Evolutionary conservation across 495 filamentous ascomycete species (phyloP).

Genomic region (Lepidopterella palustris): DNA sequence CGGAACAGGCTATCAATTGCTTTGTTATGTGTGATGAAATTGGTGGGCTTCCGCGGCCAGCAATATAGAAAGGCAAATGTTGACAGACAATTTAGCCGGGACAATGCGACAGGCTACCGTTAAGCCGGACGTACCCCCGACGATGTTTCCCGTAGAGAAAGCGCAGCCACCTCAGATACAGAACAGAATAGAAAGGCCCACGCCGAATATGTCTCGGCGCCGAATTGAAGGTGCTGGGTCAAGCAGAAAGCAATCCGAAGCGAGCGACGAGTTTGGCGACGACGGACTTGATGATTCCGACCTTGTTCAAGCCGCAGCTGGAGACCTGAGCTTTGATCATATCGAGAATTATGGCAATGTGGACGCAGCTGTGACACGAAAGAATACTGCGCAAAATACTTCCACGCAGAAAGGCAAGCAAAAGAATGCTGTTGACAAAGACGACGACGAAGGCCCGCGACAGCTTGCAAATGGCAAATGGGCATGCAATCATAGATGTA

Average conservation of each 20-base stretch:
- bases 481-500: slow-evolving; percentile 81
- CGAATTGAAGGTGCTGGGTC: slow-evolving; percentile 3
- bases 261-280: slow-evolving; percentile 48
- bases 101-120: slow-evolving; percentile 59
- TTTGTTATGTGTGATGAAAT: slow-evolving; percentile 85
- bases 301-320: slow-evolving; percentile 39
- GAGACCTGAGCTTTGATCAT: slow-evolving; percentile 40
- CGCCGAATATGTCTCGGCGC: slow-evolving; percentile 18
- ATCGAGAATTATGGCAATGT: slow-evolving; percentile 43
- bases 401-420: slow-evolving; percentile 14
- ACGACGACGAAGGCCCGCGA: slow-evolving; percentile 36
- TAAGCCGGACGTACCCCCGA: slow-evolving; percentile 53
- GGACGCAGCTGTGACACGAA: slow-evolving; percentile 9
- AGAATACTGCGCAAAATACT: slow-evolving; percentile 16
- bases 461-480: slow-evolving; percentile 77
- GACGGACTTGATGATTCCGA: slow-evolving; percentile 53
- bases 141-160: slow-evolving; percentile 44
- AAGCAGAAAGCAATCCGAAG: not conserved
- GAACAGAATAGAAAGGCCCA: slow-evolving; percentile 7
- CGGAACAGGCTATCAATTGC: slow-evolving; percentile 57
- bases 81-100: slow-evolving; percentile 52
- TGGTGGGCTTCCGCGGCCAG: slow-evolving; percentile 45
- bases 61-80: not conserved
- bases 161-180: slow-evolving; percentile 17
- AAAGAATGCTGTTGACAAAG: slow-evolving; percentile 2